Evolutionary conservation across 345 rosid genomes (phyloP), one percentile per base, ranked within the genome.

Genomic region (Anastatica hierochuntica): DNA sequence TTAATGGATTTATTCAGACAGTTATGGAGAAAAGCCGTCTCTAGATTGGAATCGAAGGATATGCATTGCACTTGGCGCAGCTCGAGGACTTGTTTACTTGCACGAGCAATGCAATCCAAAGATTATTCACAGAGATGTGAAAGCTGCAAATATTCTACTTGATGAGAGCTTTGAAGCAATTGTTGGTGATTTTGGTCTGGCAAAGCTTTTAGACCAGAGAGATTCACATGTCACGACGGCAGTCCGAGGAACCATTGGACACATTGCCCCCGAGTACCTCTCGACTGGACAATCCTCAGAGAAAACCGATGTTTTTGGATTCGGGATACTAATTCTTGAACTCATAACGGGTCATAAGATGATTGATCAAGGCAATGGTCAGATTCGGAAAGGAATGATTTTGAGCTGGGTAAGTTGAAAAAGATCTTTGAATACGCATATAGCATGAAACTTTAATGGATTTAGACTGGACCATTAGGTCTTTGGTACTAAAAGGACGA

Each of bases 201-300:
- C 96, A 9, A 90, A 90, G 71, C 76, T 90, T 46, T 57, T 90
- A 51, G 98, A 92, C 66, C 70, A 72, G 53, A 72, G 81, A 57
- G 96, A 87, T 66, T 84, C 96, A 10, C 98, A 90, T 42, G 94
- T 90, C 43, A 90, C 98, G 3, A 84, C 98, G 1, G 96, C 96
- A 0, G 96, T 92, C 2, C 78, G 96, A 46, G 98, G 98, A 14
- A 92, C 98, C 2, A 83, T 87, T 9, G 98, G 98, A 34, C 96
- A 90, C 53, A 90, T 90, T 27, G 98, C 98, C 14, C 98, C 96
- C 0, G 98, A 90, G 70, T 90, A 90, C 71, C 96, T 90, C 42
- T 90, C 96, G 19, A 90, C 98, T 1, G 96, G 98, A 41, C 98
- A 90, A 38, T 90, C 96, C 46, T 90, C 96, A 0, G 98, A 90